Conservation (phyloP, 2,329 filamentous ascomycete species). For the Didymella glomerata region DNA sequence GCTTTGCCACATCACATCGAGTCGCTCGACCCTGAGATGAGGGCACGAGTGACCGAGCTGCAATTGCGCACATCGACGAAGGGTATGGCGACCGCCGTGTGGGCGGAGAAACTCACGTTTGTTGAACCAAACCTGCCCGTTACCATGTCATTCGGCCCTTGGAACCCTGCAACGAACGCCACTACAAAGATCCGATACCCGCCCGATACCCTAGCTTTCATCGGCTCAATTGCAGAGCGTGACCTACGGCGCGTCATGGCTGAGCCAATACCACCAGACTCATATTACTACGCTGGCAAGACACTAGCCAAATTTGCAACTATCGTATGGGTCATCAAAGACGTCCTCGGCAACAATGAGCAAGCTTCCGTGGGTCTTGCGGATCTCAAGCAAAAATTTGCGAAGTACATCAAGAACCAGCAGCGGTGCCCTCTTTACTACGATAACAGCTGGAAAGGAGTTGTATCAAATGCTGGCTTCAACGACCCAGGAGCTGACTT, state of each 20-base stretch:
- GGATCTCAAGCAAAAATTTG: slow-evolving; percentile 58
- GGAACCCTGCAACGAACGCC: slow-evolving; percentile 64
- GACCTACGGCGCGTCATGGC: slow-evolving; percentile 81
- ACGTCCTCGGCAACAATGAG: slow-evolving; percentile 66
- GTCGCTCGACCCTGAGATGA: slow-evolving; percentile 71
- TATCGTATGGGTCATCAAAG: slow-evolving; percentile 57
- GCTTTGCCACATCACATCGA: slow-evolving; percentile 85
- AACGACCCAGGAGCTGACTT: slow-evolving; percentile 79
- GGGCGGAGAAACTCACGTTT: slow-evolving; percentile 69
- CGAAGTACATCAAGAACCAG: slow-evolving; percentile 56
- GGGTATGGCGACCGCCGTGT: slow-evolving; percentile 76
- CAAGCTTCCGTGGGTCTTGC: slow-evolving; percentile 59
- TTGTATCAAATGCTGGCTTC: slow-evolving; percentile 81
- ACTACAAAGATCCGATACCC: slow-evolving; percentile 45
- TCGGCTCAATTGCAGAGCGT: slow-evolving; percentile 69
- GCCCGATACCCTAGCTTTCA: slow-evolving; percentile 64
- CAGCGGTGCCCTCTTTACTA: slow-evolving; percentile 62
- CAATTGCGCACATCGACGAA: slow-evolving; percentile 84
- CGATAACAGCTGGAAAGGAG: slow-evolving; percentile 75
- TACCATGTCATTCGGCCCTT: slow-evolving; percentile 80
- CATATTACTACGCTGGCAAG: slow-evolving; percentile 92
- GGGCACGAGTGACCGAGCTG: slow-evolving; percentile 60
- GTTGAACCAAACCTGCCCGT: slow-evolving; percentile 75
- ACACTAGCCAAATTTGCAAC: slow-evolving; percentile 53
- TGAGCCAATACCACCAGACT: slow-evolving; percentile 77